Evolutionary conservation across 768 basidiomycete species (phyloP), one percentile per base, ranked within the genome.

Genomic region (Pluteus cervinus): DNA sequence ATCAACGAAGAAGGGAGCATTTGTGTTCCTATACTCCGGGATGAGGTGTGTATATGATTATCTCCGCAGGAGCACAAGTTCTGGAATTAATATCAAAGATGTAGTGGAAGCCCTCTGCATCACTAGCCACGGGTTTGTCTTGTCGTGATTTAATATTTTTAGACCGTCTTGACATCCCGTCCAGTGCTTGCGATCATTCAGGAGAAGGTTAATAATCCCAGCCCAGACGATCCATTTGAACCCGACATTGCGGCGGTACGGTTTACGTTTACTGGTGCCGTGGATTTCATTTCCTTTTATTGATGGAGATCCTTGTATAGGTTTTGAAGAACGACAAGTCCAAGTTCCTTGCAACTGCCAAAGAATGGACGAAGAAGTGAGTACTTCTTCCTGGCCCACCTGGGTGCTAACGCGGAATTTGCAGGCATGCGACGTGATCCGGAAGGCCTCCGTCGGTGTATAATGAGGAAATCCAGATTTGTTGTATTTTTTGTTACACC

Each of bases 1-100:
- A 85, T 91, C 56, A 88, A 91, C 45, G 88, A 90, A 40, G 86
- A 91, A 54, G 88, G 88, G 23, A 68, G 74, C 16, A 90, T 91
- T 40, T 91, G 88, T 54, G 77, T 91, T 22, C 82, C 87, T 23
- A 72, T 91, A 32, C 70, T 91, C 36, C 75, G 84, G 49, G 88
- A 91, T 56, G 85, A 89, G 65, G 87, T 84, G 45, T 36, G 81
- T 49, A 22, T 24, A 42, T 23, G 18, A 23, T 8, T 16, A 22
- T 24, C 25, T 17, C 4, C n/a, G 12, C 38, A n/a, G 35, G 18
- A 31, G 4, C 11, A 11, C 37, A 14, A 21, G 8, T 12, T 26
- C 15, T 7, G 9, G 14, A 18, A 32, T 18, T 32, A 16, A 7
- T 32, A 29, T 6, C 7, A n/a, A n/a, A 34, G 37, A 24, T 48